Conservation (phyloP, 73 alveolate species). For the Blepharisma stoltei region DNA sequence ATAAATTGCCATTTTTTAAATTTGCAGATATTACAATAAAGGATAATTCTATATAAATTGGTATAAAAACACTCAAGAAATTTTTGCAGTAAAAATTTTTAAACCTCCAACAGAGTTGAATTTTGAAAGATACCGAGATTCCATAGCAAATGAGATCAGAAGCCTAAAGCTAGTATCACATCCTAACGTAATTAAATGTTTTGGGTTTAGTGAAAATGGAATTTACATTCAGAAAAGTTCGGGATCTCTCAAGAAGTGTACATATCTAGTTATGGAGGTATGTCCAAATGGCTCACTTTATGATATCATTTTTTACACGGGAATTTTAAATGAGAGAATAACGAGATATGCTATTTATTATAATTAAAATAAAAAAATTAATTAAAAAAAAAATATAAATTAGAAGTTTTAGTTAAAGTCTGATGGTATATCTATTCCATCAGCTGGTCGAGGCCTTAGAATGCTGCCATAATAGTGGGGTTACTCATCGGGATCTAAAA, state of each 20-base stretch:
- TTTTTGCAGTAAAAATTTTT: constrained; percentile 21
- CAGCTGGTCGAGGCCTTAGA: constrained; percentile 27
- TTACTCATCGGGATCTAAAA: constrained; percentile 36
- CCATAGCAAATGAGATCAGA: neutral
- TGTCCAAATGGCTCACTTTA: constrained; percentile 25
- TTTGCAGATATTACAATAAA: no score
- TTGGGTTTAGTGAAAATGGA: constrained; percentile 23
- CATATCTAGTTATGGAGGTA: constrained; percentile 19
- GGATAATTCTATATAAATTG: no score
- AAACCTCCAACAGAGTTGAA: neutral
- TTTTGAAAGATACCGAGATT: neutral
- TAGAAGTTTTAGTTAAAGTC: no score
- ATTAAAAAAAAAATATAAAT: no score
- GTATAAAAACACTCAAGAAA: no score
- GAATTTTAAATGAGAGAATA: neutral
- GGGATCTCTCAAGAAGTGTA: neutral
- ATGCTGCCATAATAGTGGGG: constrained; percentile 30
- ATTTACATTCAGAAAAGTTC: neutral
- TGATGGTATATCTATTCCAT: neutral
- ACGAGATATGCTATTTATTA: no score
- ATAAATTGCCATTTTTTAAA: no score
- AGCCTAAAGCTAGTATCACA: neutral
- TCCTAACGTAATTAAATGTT: constrained; percentile 1
- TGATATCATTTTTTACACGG: neutral
- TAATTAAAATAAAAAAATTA: no score